Conservation (phyloP, 441 rosid species). For the Erodium chrysanthum region DNA sequence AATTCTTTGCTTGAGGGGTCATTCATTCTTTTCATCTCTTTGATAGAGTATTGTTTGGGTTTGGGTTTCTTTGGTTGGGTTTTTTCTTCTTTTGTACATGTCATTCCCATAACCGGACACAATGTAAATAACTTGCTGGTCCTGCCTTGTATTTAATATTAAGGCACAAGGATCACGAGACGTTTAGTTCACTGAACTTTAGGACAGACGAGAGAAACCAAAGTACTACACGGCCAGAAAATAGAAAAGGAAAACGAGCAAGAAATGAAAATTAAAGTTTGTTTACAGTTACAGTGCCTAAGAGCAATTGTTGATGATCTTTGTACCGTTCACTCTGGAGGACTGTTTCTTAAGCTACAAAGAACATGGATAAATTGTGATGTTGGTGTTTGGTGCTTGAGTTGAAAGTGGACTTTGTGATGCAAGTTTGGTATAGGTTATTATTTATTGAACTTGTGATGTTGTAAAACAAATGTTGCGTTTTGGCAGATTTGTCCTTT, state of each 20-base stretch:
- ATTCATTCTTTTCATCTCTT: slow-evolving; percentile 6
- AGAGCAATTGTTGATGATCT: neutral
- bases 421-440: too few relatives aligned
- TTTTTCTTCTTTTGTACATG: slow-evolving; percentile 13
- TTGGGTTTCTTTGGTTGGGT: slow-evolving; percentile 3
- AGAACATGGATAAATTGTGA: too few relatives aligned
- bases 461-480: neutral
- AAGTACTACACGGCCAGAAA: neutral
- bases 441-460: neutral
- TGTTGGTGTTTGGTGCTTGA: neutral
- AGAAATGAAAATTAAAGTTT: neutral
- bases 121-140: slow-evolving; percentile 35
- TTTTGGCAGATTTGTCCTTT: too few relatives aligned
- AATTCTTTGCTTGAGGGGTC: slow-evolving; percentile 14
- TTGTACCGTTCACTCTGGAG: neutral
- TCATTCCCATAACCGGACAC: slow-evolving; percentile 13
- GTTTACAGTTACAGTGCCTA: neutral
- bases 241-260: neutral
- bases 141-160: slow-evolving; percentile 12
- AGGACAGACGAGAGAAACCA: neutral
- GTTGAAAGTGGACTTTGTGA: neutral
- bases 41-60: neutral
- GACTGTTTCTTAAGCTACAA: neutral
- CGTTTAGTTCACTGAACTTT: neutral
- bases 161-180: neutral